Base-by-base conservation (phyloP, 441 rosid genomes). In the Bruguiera hainesii region DNA sequence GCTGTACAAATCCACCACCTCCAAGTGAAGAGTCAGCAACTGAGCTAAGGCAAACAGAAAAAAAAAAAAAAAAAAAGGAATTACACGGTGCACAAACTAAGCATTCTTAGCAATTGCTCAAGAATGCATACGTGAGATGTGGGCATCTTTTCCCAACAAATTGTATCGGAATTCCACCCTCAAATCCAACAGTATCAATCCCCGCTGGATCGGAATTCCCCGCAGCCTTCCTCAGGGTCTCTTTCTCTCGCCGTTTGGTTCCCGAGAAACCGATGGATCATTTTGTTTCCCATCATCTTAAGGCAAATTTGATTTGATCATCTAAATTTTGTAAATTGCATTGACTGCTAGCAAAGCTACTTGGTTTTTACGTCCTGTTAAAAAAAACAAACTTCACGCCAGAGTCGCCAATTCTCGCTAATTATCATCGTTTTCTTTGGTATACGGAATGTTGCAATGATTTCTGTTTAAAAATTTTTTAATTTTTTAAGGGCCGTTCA, bases 131-230 rank as follows among this genome's bases (percentile, higher is more conserved):
- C 39, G 39, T 35, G 39, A 35, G 39, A 35, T 35, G 39, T 35
- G 11, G 11, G 39, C 9, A 8, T 35, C 39, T 9, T 35, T 35
- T 7, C 39, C 20, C 3, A 49, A 37, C 33, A 53, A 26, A 42
- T 18, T 65, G 55, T 72, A 83, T 83, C 82, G 59, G 60, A 53
- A 6, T 33, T 82, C 96, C 61, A 21, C 52, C 64, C 93, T 85
- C 81, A 82, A 84, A 82, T 81, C 93, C 65, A 81, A 81, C 48
- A 66, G 79, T 70, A 78, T 67, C 19, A 78, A 75, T 55, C 97
- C 97, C 81, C 88, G 90, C 53, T 89, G 92, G 79, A 49, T 89
- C 69, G 97, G 97, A 62, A 60, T 91, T 75, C 87, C 88, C 63
- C 85, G 85, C 55, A 57, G 84, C 63, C 87, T 84, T 48, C 81